Percentiles rank a stretch among this genome's conserved stretches.
phyloP scores from a whole-genome alignment of 345 rosid species.

The Rhodamnia rubescens region DNA sequence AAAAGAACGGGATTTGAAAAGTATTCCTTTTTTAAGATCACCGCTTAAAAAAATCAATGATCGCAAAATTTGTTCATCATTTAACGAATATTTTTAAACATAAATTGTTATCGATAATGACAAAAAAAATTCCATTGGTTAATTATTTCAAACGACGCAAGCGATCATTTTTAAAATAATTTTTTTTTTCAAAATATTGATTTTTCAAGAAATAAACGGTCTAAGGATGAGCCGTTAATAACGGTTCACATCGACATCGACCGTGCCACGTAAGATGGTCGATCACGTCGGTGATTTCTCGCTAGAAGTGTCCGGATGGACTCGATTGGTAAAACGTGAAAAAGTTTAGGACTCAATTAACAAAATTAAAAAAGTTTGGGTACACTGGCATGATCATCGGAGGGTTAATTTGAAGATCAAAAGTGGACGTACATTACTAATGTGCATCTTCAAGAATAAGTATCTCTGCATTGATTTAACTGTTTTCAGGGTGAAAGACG shows the following conservation, averaged over 20 bases:
- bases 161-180: not conserved
- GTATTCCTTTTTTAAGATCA: not conserved
- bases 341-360: too few relatives aligned
- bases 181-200: not conserved
- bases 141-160: not conserved
- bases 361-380: too few relatives aligned
- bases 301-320: too few relatives aligned
- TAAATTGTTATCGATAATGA: not conserved
- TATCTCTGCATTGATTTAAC: not conserved
- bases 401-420: not conserved
- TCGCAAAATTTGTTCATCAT: not conserved
- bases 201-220: not conserved
- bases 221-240: not conserved
- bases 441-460: not conserved
- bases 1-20: not conserved
- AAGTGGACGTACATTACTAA: not conserved
- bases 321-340: too few relatives aligned
- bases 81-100: not conserved
- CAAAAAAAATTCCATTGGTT: too few relatives aligned
- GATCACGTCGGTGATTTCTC: too few relatives aligned
- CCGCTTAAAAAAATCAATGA: not conserved
- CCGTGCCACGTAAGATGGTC: too few relatives aligned
- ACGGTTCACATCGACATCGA: too few relatives aligned
- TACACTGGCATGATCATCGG: not conserved
- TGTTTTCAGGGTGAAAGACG: not conserved